These are phyloP conservation scores for Auricularia cornea DNA, from an alignment of 768 basidiomycete genomes.

Conservation along the genomic window DNA sequence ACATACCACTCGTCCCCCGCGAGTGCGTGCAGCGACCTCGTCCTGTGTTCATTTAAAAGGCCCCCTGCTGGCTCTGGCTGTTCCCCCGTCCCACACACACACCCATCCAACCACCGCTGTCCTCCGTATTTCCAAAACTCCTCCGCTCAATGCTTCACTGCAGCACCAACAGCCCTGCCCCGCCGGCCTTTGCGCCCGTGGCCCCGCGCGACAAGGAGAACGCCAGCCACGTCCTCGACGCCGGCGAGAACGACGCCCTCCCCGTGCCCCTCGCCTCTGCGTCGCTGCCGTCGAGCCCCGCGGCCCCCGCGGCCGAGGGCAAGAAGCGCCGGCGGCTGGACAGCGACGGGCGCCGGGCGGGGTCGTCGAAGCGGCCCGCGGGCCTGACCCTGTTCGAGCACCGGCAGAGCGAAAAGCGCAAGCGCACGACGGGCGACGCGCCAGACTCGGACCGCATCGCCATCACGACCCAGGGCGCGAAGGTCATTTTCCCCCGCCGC, in stretches of 20 bases:
- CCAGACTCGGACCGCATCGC: not conserved
- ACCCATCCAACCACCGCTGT: no score
- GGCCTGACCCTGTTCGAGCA: not conserved
- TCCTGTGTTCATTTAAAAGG: no score
- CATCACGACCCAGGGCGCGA: not conserved
- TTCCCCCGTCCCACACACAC: no score
- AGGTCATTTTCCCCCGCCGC: slow-evolving; percentile 47
- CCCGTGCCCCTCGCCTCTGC: not conserved
- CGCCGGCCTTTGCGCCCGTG: not conserved
- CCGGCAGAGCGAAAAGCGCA: not conserved
- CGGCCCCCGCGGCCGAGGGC: not conserved
- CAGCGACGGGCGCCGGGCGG: not conserved
- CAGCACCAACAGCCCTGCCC: not conserved
- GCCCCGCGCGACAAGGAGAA: not conserved
- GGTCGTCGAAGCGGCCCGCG: not conserved
- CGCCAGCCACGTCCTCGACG: not conserved
- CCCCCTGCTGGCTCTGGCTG: no score
- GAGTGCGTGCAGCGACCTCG: no score
- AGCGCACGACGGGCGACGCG: not conserved
- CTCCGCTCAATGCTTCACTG: not conserved
- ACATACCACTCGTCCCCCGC: no score
- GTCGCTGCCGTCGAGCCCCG: not conserved
- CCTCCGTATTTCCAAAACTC: no score
- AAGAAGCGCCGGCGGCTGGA: not conserved
- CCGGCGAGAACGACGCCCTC: not conserved